These are phyloP conservation scores for Senna tora DNA, from an alignment of 306 rosid genomes.

Conservation along the genomic window DNA sequence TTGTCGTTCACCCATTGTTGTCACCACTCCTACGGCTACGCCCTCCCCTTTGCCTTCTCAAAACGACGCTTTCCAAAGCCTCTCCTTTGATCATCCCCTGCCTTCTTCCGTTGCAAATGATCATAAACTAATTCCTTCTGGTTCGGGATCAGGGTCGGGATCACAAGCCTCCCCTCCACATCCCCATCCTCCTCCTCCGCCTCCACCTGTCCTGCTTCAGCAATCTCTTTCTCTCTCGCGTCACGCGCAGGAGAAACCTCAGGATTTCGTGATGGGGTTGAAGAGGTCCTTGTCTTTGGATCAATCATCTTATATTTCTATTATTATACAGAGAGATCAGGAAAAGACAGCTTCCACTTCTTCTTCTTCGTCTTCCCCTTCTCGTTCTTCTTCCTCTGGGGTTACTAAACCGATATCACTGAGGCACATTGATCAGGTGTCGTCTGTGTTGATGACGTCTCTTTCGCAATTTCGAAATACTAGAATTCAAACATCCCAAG, in stretches of 20 bases:
- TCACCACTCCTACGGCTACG: background rate
- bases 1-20: conserved; percentile 45
- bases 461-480: conserved; percentile 43
- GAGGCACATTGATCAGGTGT: conserved; percentile 45
- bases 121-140: background rate
- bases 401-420: conserved; percentile 30
- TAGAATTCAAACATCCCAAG: conserved; percentile 22
- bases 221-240: conserved; percentile 34
- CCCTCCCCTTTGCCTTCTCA: background rate
- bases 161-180: background rate
- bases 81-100: background rate
- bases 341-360: conserved; percentile 31
- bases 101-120: background rate
- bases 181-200: no score
- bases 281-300: conserved; percentile 56
- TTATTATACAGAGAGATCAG: conserved; percentile 32
- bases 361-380: background rate
- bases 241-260: conserved; percentile 13
- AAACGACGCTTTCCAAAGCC: background rate
- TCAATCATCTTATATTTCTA: conserved; percentile 35
- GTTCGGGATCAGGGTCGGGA: background rate
- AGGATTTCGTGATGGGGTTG: conserved; percentile 27
- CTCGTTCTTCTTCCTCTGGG: background rate
- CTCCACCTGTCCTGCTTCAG: background rate
- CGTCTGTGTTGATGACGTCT: conserved; percentile 39